These are phyloP conservation scores for Tuber indicum DNA, from an alignment of 495 filamentous ascomycete species.

Conservation along the genomic window DNA sequence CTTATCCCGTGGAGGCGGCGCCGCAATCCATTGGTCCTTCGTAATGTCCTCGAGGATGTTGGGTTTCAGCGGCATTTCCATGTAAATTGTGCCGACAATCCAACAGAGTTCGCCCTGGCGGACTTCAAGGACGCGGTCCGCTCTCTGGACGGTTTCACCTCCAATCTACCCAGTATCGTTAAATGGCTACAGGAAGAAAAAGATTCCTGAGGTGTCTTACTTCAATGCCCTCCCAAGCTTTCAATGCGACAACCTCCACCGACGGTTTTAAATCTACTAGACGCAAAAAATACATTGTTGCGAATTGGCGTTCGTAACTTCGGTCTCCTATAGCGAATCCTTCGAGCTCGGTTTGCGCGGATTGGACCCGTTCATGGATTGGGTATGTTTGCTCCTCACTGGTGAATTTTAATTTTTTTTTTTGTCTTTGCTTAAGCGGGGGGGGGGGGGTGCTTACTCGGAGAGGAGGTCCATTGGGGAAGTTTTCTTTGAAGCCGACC, in stretches of 20 bases:
- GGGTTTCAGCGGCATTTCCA: constrained; percentile 94
- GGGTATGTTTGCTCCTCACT: constrained; percentile 17
- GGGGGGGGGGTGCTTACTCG: background rate
- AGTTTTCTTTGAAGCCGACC: background rate
- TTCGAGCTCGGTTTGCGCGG: constrained; percentile 8
- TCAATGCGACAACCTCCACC: constrained; percentile 64
- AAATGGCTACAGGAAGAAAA: background rate
- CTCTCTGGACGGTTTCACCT: constrained; percentile 64
- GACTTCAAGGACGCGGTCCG: constrained; percentile 87
- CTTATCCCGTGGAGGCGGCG: constrained; percentile 70
- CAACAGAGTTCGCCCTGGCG: constrained; percentile 93
- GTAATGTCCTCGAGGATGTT: constrained; percentile 93
- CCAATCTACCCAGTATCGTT: constrained; percentile 52
- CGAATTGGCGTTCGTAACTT: constrained; percentile 85
- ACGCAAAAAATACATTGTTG: constrained; percentile 92
- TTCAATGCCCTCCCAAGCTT: constrained; percentile 67
- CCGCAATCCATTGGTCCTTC: constrained; percentile 86
- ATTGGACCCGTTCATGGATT: constrained; percentile 18
- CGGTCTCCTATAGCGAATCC: constrained; percentile 20
- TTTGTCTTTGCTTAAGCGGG: background rate
- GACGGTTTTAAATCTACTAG: constrained; percentile 79
- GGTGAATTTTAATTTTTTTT: background rate
- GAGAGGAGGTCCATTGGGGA: background rate
- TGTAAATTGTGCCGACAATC: constrained; percentile 89
- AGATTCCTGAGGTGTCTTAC: constrained; percentile 43